Conservation (phyloP, 805 yeast genomes). For the Clavispora santaluciae region DNA sequence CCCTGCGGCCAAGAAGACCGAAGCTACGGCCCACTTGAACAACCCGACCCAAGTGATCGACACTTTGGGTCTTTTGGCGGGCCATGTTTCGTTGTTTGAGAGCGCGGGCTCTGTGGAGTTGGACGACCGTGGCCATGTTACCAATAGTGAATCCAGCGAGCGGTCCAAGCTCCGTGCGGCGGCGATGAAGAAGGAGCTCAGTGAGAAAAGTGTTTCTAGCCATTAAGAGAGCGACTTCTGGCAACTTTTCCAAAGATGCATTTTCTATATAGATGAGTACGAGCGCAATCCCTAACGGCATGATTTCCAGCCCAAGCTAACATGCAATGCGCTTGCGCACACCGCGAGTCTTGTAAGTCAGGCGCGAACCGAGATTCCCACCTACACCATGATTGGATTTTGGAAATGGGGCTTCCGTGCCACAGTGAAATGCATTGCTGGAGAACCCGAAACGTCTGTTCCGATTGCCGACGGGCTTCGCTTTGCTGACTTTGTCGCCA, state of each 20-base stretch:
- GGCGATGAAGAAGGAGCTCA: constrained; percentile 8
- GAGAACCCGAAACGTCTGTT: constrained; percentile 15
- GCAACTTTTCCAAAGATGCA: too few species aligned
- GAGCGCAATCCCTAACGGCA: too few species aligned
- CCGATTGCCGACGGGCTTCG: constrained; percentile 4
- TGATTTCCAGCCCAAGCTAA: too few species aligned
- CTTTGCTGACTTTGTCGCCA: constrained; percentile 10
- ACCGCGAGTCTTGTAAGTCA: background rate
- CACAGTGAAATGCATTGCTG: constrained; percentile 22
- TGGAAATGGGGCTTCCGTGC: constrained; percentile 39
- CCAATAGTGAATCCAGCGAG: constrained; percentile 41
- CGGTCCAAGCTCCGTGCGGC: constrained; percentile 34
- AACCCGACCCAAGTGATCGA: constrained; percentile 84
- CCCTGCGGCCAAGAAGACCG: constrained; percentile 80
- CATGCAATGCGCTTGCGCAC: too few species aligned
- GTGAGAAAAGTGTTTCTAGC: background rate
- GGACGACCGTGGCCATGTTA: constrained; percentile 73
- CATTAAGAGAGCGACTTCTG: too few species aligned
- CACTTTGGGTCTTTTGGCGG: constrained; percentile 72
- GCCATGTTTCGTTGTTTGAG: constrained; percentile 73
- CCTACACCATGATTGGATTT: constrained; percentile 8
- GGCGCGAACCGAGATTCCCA: background rate
- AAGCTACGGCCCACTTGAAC: constrained; percentile 78
- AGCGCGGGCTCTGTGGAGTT: constrained; percentile 71
- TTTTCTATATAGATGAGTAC: too few species aligned